Percentiles rank a stretch among this genome's conserved stretches.
These are phyloP conservation scores for Termitomyces sp. DNA, from an alignment of 768 basidiomycete species.

Conservation along the genomic window DNA sequence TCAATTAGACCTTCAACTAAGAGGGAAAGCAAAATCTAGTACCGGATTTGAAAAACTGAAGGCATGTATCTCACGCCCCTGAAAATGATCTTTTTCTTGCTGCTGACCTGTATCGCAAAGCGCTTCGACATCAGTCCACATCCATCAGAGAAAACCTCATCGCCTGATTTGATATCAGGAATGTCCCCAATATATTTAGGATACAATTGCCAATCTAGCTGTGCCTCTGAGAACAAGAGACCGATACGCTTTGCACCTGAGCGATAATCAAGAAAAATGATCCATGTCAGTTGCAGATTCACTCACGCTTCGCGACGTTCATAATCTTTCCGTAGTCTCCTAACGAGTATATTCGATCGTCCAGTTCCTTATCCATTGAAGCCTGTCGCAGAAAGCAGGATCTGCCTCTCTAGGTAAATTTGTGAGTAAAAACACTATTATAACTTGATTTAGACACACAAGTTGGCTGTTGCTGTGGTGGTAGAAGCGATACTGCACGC, in stretches of 20 bases:
- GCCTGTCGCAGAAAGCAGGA: constrained; percentile 61
- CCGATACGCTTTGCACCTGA: constrained; percentile 67
- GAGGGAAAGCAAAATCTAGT: neutral
- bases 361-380: constrained; percentile 47
- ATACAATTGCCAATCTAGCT: constrained; percentile 50
- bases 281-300: neutral
- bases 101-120: constrained; percentile 48
- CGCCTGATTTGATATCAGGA: constrained; percentile 48
- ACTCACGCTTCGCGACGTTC: constrained; percentile 58
- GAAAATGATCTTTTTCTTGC: constrained; percentile 48
- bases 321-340: constrained; percentile 58
- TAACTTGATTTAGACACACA: constrained; percentile 21
- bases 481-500: constrained; percentile 60
- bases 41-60: constrained; percentile 61
- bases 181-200: constrained; percentile 48
- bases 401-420: constrained; percentile 39
- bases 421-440: neutral
- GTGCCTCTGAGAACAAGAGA: constrained; percentile 58
- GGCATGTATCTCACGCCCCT: constrained; percentile 54
- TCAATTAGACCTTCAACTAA: neutral
- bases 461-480: constrained; percentile 69
- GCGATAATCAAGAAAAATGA: neutral
- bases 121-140: constrained; percentile 57
- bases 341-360: constrained; percentile 46
- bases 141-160: constrained; percentile 62